These are phyloP conservation scores for Athelia psychrophila DNA, from an alignment of 1,284 basidiomycete genomes.

Conservation along the genomic window DNA sequence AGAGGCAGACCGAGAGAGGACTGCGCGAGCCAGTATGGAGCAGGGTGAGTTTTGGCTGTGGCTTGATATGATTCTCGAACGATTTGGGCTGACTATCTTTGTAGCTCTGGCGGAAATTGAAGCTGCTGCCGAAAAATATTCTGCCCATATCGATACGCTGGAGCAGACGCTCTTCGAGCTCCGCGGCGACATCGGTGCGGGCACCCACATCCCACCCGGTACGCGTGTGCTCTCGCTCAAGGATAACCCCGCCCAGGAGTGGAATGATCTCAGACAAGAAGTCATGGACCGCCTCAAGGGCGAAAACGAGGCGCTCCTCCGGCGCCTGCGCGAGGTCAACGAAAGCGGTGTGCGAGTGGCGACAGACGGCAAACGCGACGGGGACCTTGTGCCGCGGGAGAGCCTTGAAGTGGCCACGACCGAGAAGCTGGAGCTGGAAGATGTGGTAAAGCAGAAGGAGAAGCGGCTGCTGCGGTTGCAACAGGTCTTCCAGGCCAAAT, in stretches of 20 bases:
- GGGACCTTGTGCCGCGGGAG: constrained; percentile 58
- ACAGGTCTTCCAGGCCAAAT: constrained; percentile 74
- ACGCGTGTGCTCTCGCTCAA: constrained; percentile 66
- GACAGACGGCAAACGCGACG: constrained; percentile 13
- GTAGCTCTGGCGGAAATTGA: constrained; percentile 44
- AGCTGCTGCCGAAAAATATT: constrained; percentile 33
- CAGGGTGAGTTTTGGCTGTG: constrained; percentile 36
- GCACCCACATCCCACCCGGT: constrained; percentile 72
- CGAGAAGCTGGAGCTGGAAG: constrained; percentile 62
- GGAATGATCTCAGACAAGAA: constrained; percentile 66
- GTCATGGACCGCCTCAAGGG: constrained; percentile 66
- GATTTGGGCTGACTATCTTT: constrained; percentile 1
- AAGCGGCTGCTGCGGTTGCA: constrained; percentile 73
- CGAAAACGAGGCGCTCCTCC: constrained; percentile 74
- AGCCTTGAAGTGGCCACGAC: constrained; percentile 65
- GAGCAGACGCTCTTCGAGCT: constrained; percentile 76
- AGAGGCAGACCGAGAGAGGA: constrained; percentile 39
- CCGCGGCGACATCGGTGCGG: constrained; percentile 70
- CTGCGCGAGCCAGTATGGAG: constrained; percentile 34
- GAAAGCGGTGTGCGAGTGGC: constrained; percentile 20
- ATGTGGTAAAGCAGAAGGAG: constrained; percentile 66
- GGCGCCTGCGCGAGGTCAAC: constrained; percentile 56
- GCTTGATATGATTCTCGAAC: not conserved
- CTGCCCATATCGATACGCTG: constrained; percentile 56
- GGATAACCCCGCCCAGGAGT: constrained; percentile 75